These are phyloP conservation scores for Pleurotus tuber-regium DNA, from an alignment of 768 basidiomycete species.

Conservation along the genomic window DNA sequence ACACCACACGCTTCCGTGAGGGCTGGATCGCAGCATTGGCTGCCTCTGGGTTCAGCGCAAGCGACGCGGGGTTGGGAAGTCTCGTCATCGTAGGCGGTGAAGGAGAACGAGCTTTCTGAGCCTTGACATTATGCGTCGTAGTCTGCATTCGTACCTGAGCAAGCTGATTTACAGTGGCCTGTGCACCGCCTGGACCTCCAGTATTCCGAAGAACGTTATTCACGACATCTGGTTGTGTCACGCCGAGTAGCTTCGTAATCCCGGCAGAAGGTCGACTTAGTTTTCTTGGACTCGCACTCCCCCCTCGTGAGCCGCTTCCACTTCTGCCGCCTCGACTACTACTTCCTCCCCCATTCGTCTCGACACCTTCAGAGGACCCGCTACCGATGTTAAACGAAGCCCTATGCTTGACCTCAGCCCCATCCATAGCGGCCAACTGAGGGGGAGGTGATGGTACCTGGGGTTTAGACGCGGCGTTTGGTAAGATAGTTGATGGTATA, in stretches of 20 bases:
- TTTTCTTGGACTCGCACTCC: background rate
- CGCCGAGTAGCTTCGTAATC: background rate
- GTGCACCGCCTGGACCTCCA: background rate
- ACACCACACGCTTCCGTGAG: slow-evolving; percentile 17
- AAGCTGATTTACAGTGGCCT: background rate
- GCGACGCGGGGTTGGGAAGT: slow-evolving; percentile 1
- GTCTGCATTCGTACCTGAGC: background rate
- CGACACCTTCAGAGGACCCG: slow-evolving; percentile 6
- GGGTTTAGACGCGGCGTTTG: background rate
- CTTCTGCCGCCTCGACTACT: slow-evolving; percentile 11
- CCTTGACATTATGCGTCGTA: background rate
- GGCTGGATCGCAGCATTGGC: slow-evolving; percentile 5
- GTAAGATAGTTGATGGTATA: background rate
- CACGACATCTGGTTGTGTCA: background rate
- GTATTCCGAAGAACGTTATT: background rate
- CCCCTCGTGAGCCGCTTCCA: slow-evolving; percentile 11
- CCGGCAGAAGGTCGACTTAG: background rate
- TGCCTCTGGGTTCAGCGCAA: slow-evolving; percentile 8
- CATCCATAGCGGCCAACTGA: background rate
- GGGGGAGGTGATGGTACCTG: background rate
- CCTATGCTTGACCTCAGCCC: background rate
- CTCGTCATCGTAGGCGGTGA: background rate
- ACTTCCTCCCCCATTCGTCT: slow-evolving; percentile 15
- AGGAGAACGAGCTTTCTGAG: background rate
- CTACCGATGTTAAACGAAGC: slow-evolving; percentile 8